These are phyloP conservation scores for Argentina anserina DNA, from an alignment of 306 rosid species.

Conservation along the genomic window DNA sequence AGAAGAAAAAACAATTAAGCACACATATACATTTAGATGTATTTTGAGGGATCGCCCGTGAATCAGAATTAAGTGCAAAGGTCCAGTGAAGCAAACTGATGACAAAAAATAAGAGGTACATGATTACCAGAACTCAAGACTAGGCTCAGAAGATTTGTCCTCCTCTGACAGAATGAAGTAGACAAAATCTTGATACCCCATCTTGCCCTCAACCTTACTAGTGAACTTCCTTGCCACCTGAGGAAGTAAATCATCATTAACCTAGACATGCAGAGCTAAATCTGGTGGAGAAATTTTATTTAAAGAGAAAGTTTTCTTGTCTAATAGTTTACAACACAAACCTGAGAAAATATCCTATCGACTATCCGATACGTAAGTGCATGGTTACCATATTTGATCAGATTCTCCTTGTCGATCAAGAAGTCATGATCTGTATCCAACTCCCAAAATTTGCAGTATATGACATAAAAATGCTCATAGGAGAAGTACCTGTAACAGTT, in stretches of 20 bases:
- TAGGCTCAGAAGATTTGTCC: slow-evolving; percentile 93
- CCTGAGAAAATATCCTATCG: slow-evolving; percentile 99
- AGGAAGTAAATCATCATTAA: slow-evolving; percentile 19
- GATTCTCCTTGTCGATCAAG: slow-evolving; percentile 95
- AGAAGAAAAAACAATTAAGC: neutral
- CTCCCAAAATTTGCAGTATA: slow-evolving; percentile 99
- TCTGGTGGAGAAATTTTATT: neutral
- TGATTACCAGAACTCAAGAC: slow-evolving; percentile 94
- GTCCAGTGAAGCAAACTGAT: slow-evolving; percentile 19
- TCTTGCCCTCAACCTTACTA: slow-evolving; percentile 89
- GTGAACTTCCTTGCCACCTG: slow-evolving; percentile 96
- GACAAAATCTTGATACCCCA: slow-evolving; percentile 99
- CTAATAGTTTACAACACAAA: slow-evolving; percentile 41
- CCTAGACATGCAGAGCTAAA: neutral
- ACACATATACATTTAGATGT: neutral
- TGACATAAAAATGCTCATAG: slow-evolving; percentile 94
- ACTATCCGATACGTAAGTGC: slow-evolving; percentile 98
- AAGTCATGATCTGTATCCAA: slow-evolving; percentile 98
- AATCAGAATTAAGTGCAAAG: neutral
- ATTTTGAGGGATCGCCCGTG: neutral
- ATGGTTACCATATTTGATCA: slow-evolving; percentile 96
- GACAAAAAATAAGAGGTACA: slow-evolving; percentile 17
- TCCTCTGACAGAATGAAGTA: slow-evolving; percentile 97
- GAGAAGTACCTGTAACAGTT: slow-evolving; percentile 74
- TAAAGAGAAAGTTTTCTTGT: slow-evolving; percentile 8